Conservation (phyloP, 192 early-diverging fungal species). For the Linderina pennispora region DNA sequence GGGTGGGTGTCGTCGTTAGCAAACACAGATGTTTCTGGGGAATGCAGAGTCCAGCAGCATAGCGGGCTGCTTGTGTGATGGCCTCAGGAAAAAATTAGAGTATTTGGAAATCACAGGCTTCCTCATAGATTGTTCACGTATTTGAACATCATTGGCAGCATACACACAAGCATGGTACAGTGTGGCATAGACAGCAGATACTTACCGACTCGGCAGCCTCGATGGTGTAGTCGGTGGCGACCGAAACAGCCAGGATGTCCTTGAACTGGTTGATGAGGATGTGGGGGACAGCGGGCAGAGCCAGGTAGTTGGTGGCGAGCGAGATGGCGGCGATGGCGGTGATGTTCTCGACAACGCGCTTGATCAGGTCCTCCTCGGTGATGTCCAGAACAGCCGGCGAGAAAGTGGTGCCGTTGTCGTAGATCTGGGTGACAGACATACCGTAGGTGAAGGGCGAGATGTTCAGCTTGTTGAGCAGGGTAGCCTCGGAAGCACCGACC, state of each 20-base stretch:
- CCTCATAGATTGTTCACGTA: slow-evolving; percentile 45
- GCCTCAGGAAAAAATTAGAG: slow-evolving; percentile 74
- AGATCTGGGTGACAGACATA: slow-evolving; percentile 89
- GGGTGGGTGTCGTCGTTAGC: too few relatives aligned
- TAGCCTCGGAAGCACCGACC: slow-evolving; percentile 98
- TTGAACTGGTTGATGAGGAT: slow-evolving; percentile 96
- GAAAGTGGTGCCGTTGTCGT: slow-evolving; percentile 89
- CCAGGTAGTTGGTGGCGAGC: slow-evolving; percentile 67
- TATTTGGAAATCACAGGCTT: slow-evolving; percentile 47
- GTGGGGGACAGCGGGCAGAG: slow-evolving; percentile 90
- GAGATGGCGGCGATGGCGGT: slow-evolving; percentile 78
- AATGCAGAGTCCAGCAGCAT: too few relatives aligned
- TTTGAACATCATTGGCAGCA: slow-evolving; percentile 30
- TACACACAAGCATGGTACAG: slow-evolving; percentile 4
- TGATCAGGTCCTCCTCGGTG: slow-evolving; percentile 62
- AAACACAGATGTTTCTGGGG: background rate
- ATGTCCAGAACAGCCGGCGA: slow-evolving; percentile 85
- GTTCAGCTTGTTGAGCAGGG: slow-evolving; percentile 98
- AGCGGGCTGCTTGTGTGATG: too few relatives aligned
- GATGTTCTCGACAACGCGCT: slow-evolving; percentile 63
- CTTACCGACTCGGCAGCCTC: slow-evolving; percentile 69
- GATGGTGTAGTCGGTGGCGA: slow-evolving; percentile 89
- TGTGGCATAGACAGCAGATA: slow-evolving; percentile 41
- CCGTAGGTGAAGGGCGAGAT: slow-evolving; percentile 99
- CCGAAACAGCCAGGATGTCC: slow-evolving; percentile 87